Evolutionary conservation across 139 green algal species (phyloP).

Genomic region (Chlamydomonas applanata): DNA sequence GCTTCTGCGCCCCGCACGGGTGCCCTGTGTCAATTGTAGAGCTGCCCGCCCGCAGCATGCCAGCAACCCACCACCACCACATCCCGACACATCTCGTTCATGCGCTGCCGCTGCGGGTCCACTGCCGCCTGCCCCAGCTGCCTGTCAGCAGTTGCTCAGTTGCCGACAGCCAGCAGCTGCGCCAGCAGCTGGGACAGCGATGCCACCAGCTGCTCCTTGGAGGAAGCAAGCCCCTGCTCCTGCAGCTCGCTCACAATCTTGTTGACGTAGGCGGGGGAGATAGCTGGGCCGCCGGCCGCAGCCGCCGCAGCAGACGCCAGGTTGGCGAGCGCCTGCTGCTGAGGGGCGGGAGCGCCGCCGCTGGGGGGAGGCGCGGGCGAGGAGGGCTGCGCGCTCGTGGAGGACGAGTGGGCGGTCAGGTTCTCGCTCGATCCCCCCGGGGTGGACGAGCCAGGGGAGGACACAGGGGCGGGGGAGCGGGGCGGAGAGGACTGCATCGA

Average conservation of each 20-base stretch:
- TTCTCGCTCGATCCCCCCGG: neutral
- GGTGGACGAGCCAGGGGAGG: too few relatives aligned
- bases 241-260: conserved; percentile 14
- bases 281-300: neutral
- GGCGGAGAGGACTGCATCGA: too few relatives aligned
- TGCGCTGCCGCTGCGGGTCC: too few relatives aligned
- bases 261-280: conserved; percentile 7
- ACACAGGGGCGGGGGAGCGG: too few relatives aligned
- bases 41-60: too few relatives aligned
- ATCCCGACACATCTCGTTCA: too few relatives aligned
- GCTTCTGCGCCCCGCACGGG: too few relatives aligned
- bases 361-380: neutral
- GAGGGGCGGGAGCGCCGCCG: neutral
- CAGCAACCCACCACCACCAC: too few relatives aligned
- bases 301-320: neutral
- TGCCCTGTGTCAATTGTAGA: too few relatives aligned
- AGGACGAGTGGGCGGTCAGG: neutral
- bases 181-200: conserved; percentile 39
- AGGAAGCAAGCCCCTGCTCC: conserved; percentile 9
- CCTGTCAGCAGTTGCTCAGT: too few relatives aligned
- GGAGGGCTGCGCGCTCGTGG: neutral
- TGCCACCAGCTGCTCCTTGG: conserved; percentile 36
- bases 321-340: neutral
- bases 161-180: conserved; percentile 24
- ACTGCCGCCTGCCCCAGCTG: too few relatives aligned